Evolutionary conservation across 140 eudicot species (phyloP).

Genomic region (Anethum foeniculum): DNA sequence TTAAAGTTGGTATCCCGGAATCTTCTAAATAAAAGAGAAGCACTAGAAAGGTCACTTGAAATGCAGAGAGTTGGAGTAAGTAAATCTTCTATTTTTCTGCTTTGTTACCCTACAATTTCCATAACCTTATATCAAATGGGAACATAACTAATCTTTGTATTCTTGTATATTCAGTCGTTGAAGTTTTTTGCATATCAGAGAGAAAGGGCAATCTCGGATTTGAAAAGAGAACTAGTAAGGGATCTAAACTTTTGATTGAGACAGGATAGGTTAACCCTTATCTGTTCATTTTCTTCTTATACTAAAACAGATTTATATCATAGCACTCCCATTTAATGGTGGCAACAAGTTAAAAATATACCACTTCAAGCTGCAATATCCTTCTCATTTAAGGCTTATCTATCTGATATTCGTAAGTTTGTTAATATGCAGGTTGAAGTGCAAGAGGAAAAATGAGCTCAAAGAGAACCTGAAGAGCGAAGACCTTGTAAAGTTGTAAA

Average conservation of each 20-base stretch:
- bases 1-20: conserved; percentile 30
- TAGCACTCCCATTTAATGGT: not conserved
- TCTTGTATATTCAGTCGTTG: conserved; percentile 43
- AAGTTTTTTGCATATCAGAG: conserved; percentile 62
- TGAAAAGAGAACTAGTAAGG: conserved; percentile 62
- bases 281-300: not conserved
- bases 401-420: not conserved
- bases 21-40: conserved; percentile 68
- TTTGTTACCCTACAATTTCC: not conserved
- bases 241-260: conserved; percentile 2
- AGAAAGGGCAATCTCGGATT: conserved; percentile 44
- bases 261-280: not conserved
- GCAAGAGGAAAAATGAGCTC: not conserved
- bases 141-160: not conserved
- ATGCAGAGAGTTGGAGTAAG: conserved; percentile 95
- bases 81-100: conserved; percentile 11
- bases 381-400: not conserved
- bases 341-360: not conserved
- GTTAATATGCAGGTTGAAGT: conserved; percentile 5
- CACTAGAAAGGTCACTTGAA: conserved; percentile 69
- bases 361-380: not conserved
- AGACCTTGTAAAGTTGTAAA: not conserved
- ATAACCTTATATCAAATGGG: not conserved
- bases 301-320: not conserved
- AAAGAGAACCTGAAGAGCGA: not conserved